Evolutionary conservation across 345 rosid genomes (phyloP), one percentile per base, ranked within the genome.

Genomic region (Noccaea bulbosa): DNA sequence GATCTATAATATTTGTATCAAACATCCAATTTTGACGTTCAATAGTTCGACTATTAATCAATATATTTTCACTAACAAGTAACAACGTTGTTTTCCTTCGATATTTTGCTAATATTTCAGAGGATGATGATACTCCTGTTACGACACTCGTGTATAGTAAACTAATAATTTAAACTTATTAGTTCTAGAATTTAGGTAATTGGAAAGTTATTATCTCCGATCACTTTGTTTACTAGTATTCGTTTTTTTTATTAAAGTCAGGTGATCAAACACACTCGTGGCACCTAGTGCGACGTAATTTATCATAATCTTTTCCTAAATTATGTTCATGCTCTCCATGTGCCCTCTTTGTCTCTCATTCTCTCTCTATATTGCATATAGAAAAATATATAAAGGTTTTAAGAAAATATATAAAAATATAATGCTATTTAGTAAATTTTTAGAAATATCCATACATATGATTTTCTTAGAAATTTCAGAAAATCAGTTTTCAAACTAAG

Each of bases 251-350:
- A 6, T n/a, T 22, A 58, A 57, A 66, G 82, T 72, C 76, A 82
- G 79, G 71, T 62, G 68, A 73, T 83, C 80, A 81, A 69, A 64
- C 70, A 67, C 75, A 62, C 72, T 72, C 80, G 81, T 81, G 85
- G 77, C 63, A 68, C 43, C 49, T 59, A 59, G 64, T 73, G 66
- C 48, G 43, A 74, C 72, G 62, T 52, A 34, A 60, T 43, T 14
- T 11, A 67, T 34, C 67, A 35, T 41, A 12, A 49, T 59, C 35
- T 34, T 59, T 11, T 67, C 58, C 62, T 59, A 41, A 60, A 27
- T 27, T 53, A 61, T 61, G 50, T 56, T 64, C 52, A 24, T 75
- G 69, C 73, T 61, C 78, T 52, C 73, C 69, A 74, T 74, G 78
- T 74, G 78, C 66, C n/a, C n/a, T n/a, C n/a, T n/a, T n/a, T n/a